phyloP scores from a whole-genome alignment of 192 early-diverging fungal species.

The Gonapodya prolifera region DNA sequence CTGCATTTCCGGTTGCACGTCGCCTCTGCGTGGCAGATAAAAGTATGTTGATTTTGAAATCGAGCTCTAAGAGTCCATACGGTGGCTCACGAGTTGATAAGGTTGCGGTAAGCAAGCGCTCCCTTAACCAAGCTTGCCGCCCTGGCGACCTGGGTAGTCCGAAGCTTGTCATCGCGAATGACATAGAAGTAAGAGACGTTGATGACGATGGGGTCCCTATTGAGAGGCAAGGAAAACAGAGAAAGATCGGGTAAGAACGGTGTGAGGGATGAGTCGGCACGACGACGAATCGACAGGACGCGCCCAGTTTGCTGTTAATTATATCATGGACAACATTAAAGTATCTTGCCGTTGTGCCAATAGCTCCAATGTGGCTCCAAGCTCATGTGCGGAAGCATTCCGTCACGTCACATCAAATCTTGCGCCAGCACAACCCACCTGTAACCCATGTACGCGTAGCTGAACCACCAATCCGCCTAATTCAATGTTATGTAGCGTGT shows the following conservation, averaged over 20 bases:
- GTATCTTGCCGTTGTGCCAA: too few relatives aligned
- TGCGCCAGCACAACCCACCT: too few relatives aligned
- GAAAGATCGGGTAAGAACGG: too few relatives aligned
- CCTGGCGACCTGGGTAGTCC: background rate
- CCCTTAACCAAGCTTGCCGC: background rate
- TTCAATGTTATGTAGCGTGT: too few relatives aligned
- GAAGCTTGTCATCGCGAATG: constrained; percentile 69
- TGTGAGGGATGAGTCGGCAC: too few relatives aligned
- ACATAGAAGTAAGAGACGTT: constrained; percentile 95
- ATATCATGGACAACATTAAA: too few relatives aligned
- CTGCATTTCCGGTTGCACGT: background rate
- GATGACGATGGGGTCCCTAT: constrained; percentile 20
- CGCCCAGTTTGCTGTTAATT: constrained; percentile 95
- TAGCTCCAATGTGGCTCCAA: too few relatives aligned
- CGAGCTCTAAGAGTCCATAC: constrained; percentile 13
- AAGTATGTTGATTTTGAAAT: background rate
- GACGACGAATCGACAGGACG: constrained; percentile 89
- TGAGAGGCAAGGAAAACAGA: background rate
- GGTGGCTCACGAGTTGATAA: constrained; percentile 29
- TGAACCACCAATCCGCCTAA: background rate
- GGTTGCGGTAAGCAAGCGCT: constrained; percentile 57
- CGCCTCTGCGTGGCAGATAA: background rate
- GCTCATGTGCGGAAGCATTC: too few relatives aligned
- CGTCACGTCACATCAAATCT: too few relatives aligned
- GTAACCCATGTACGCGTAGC: background rate